Evolutionary conservation across 768 basidiomycete genomes (phyloP), one percentile per base, ranked within the genome.

Genomic region (Gloeostereum incarnatum): DNA sequence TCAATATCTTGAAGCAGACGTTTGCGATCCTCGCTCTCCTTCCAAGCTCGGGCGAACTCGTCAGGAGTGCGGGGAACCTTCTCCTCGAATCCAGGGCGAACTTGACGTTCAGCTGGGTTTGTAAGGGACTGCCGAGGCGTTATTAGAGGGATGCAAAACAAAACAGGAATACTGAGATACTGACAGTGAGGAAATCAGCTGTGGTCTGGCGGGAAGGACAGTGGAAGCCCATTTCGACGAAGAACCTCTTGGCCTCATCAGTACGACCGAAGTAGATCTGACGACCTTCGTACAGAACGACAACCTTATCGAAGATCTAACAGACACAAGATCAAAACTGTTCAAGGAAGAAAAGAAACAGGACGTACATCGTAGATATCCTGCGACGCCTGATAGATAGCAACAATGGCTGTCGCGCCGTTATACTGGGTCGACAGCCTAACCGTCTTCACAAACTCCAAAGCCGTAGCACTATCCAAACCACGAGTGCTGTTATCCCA

Each of bases 211-310:
- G 61, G 2, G 60, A 60, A 1, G 61, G 57, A 38, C 63, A 65
- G 10, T 59, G 44, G 55, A 69, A 73, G 3, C 71, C 71, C 56
- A 70, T 58, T 23, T 57, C 50, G 36, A 58, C 47, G 52, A 71
- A 73, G 54, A 63, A 72, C 32, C 58, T 47, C 42, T 59, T 58
- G 14, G 71, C 70, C 11, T 53, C 53, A 11, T 48, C 49, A 9
- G 54, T 56, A 6, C 49, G 53, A 6, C 71, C 70, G 45, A 65
- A 73, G 57, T 61, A 73, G 53, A 71, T 67, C 45, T 63, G 62
- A 18, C 64, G 53, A 1, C 71, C 71, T 46, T 66, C 60, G 49
- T 70, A 67, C 7, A 73, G 49, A 9, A 73, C 63, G 31, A 56
- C 48, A 41, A 65, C 69, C 45, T 69, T 68, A 59, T 67, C 65